Evolutionary conservation across 2,329 filamentous ascomycete species (phyloP).

Genomic region (Claviceps citrina): DNA sequence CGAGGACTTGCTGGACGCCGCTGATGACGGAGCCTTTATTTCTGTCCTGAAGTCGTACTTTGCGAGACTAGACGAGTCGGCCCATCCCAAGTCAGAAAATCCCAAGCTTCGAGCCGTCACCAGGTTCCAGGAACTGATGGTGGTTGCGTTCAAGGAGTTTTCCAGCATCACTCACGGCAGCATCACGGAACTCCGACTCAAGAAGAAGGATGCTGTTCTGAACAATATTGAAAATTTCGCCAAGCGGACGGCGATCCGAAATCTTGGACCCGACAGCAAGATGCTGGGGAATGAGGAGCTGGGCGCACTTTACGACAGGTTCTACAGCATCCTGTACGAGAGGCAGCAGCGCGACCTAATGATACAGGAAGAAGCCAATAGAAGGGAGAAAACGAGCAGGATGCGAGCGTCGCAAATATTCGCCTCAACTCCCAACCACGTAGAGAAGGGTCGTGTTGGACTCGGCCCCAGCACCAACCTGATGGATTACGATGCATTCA

Average conservation of each 20-base stretch:
- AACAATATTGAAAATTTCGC: conserved; percentile 96
- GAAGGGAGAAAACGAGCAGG: conserved; percentile 44
- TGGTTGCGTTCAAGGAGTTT: conserved; percentile 97
- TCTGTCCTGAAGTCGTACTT: conserved; percentile 94
- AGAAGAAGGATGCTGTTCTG: conserved; percentile 86
- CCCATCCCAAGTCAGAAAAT: conserved; percentile 89
- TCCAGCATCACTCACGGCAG: conserved; percentile 86
- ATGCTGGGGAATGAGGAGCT: conserved; percentile 72
- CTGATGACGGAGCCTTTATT: conserved; percentile 92
- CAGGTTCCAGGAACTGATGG: conserved; percentile 94
- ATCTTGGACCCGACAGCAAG: conserved; percentile 91
- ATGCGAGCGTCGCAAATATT: conserved; percentile 24
- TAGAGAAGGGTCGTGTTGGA: conserved; percentile 75
- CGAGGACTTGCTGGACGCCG: conserved; percentile 82
- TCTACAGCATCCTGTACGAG: conserved; percentile 85
- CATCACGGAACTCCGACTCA: conserved; percentile 73
- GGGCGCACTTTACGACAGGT: conserved; percentile 80
- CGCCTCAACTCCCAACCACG: conserved; percentile 28
- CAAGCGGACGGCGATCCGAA: conserved; percentile 89
- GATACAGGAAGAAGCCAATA: conserved; percentile 59
- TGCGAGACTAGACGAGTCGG: conserved; percentile 80
- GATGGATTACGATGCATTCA: conserved; percentile 96
- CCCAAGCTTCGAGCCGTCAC: conserved; percentile 88
- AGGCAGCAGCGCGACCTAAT: conserved; percentile 69
- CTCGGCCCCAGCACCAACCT: conserved; percentile 76